Base-by-base conservation (phyloP, 306 rosid genomes). In the Arachis hypogaea region DNA sequence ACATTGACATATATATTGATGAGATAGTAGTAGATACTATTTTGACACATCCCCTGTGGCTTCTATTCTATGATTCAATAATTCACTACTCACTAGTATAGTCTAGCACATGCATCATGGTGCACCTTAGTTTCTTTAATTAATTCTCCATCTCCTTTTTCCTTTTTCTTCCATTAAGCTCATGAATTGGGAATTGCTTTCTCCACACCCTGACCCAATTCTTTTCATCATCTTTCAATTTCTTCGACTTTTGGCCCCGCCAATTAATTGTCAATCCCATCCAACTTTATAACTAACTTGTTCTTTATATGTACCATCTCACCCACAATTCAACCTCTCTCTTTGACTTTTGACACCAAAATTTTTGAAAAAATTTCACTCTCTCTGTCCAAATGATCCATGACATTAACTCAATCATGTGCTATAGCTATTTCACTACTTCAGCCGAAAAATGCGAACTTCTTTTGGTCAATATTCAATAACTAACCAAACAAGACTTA, bases 61-160 rank as follows among this genome's bases (percentile, higher is more conserved):
- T 85, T 47, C 72, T 11, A 57, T 72, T 47, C 72, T 11, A 57
- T 72, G 18, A 56, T 58, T 82, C 90, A 88, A 90, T 93, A 82
- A 87, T 93, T 88, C 74, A 33, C 38, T 33, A 33, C 38, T 33
- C 38, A 33, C 38, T 33, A 33, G 38, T 33, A 33, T 33, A 87
- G 80, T 11, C 67, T 11, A 70, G 82, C 97, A 88, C 93, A 90
- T 88, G 90, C 46, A 43, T 33, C 38, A 33, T 33, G 4, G 0
- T 33, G 3, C 87, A 76, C 66, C 80, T 56, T 56, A 69, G 66
- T 46, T 56, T 57, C 2, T 33, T 33, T 33, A 33, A 2, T 16
- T 47, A 49, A 2, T 9, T 12, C 54, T 12, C 49, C 57, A 11
- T 68, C 79, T 68, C 51, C 28, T 16, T 66, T 55, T 11, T 63